Evolutionary conservation across 352 stramenopile species (phyloP), one percentile per base, ranked within the genome.

Genomic region (Hyaloperonospora brassicae): DNA sequence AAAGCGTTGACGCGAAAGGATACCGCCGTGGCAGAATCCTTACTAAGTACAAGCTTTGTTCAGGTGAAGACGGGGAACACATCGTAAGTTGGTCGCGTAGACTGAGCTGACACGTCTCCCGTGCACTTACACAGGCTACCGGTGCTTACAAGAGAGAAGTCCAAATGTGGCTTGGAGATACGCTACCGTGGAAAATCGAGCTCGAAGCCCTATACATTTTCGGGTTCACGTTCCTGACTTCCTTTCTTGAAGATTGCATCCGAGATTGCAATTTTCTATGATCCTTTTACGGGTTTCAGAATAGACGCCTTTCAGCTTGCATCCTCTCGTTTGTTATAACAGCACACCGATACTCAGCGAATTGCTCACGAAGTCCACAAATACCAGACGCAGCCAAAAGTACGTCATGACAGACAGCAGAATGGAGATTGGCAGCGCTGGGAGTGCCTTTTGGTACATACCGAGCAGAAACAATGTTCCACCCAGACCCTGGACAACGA

Each of bases 401-500:
- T 91, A 92, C 50, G 89, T 64, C 24, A 62, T 69, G 5, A 88
- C 81, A 6, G 81, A 73, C 24, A 94, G 52, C 23, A 94, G 49
- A 67, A 94, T 92, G 12, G 84, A 94, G 49, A 99, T 98, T 8
- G 97, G 97, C 31, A 99, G 68, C 13, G 97, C 96, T 13, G 95
- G 95, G 38, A 99, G 72, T n/a, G 96, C 96, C 44, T 81, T 89
- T 44, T 98, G 85, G 66, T 97, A 97, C 9, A 99, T 82, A 10
- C 86, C 87, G 27, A 99, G 76, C 30, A 99, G 68, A 44, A 98
- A 87, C 1, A 99, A 69, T 11, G 96, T 99, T 8, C 81, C 87
- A 35, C 86, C 83, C 12, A 99, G 74, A 24, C 92, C 92, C 70
- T 93, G 47, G 0, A 61, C n/a, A 31, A 25, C 1, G 41, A 47